Conservation (phyloP, 1,284 basidiomycete genomes). For the Wolfiporia cocos region DNA sequence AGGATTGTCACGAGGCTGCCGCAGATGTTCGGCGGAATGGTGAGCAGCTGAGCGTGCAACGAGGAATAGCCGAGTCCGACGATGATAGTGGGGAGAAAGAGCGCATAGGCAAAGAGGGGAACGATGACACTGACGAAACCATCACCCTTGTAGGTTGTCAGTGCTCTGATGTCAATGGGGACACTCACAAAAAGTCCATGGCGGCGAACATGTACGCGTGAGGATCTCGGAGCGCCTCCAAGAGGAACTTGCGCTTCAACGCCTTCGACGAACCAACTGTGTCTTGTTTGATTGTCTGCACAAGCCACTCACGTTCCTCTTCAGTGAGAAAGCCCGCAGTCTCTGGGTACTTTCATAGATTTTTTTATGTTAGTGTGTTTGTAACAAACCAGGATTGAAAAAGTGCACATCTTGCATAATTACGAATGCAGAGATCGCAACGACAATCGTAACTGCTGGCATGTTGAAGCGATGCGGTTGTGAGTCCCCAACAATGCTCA, state of each 20-base stretch:
- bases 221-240: not conserved
- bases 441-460: constrained; percentile 32
- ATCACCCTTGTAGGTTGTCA: no score
- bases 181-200: not conserved
- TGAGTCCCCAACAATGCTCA: not conserved
- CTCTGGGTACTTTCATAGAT: constrained; percentile 26
- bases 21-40: not conserved
- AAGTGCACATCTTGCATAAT: constrained; percentile 27
- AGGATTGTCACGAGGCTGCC: not conserved
- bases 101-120: not conserved
- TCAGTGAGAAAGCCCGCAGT: constrained; percentile 26
- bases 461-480: not conserved
- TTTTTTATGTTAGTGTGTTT: no score
- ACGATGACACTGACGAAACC: not conserved
- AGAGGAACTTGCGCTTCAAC: not conserved
- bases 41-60: not conserved
- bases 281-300: constrained; percentile 22
- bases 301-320: constrained; percentile 26
- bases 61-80: not conserved
- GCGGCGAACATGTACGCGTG: not conserved
- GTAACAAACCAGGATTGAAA: not conserved
- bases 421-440: constrained; percentile 29
- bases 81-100: not conserved
- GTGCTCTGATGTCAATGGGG: no score
- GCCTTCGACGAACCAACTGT: not conserved